A percentile compares a stretch with the other conserved stretches of the same genome.
Conservation (phyloP, 192 early-diverging fungal genomes). For the Umbelopsis sp. region DNA sequence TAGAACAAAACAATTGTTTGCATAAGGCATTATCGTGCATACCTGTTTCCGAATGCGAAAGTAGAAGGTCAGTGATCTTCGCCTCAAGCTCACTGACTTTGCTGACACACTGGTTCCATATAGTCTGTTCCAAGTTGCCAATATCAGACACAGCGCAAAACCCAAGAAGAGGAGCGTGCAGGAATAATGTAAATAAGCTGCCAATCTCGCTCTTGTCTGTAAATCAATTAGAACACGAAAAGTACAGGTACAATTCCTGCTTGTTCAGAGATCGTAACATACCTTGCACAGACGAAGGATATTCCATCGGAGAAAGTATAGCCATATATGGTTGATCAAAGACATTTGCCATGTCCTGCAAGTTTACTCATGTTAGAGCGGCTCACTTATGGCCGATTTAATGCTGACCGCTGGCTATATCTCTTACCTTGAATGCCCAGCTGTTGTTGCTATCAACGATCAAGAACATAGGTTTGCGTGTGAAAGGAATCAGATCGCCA, state of each 20-base stretch:
- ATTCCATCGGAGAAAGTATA: constrained; percentile 88
- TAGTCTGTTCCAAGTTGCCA: constrained; percentile 57
- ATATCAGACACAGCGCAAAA: constrained; percentile 83
- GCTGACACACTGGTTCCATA: constrained; percentile 71
- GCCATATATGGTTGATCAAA: constrained; percentile 88
- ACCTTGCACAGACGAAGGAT: constrained; percentile 84
- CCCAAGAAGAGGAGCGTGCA: constrained; percentile 89
- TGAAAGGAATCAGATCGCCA: constrained; percentile 90
- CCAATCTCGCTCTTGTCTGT: constrained; percentile 71
- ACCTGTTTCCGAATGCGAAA: constrained; percentile 31
- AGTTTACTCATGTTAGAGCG: constrained; percentile 1
- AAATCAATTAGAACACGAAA: not conserved
- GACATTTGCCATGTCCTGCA: constrained; percentile 74
- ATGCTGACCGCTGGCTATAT: constrained; percentile 9
- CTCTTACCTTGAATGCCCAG: constrained; percentile 73
- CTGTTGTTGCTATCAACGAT: constrained; percentile 94
- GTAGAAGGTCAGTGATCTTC: constrained; percentile 58
- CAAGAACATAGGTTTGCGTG: constrained; percentile 92
- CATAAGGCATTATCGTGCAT: not conserved
- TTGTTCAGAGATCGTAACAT: not conserved
- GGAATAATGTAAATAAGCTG: constrained; percentile 91
- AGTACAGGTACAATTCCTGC: not conserved
- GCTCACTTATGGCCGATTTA: not conserved
- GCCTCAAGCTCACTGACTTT: constrained; percentile 54
- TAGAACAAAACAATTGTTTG: not conserved